These are phyloP conservation scores for Trichoderma orchidacearum DNA, from an alignment of 495 filamentous ascomycete genomes.

Conservation along the genomic window DNA sequence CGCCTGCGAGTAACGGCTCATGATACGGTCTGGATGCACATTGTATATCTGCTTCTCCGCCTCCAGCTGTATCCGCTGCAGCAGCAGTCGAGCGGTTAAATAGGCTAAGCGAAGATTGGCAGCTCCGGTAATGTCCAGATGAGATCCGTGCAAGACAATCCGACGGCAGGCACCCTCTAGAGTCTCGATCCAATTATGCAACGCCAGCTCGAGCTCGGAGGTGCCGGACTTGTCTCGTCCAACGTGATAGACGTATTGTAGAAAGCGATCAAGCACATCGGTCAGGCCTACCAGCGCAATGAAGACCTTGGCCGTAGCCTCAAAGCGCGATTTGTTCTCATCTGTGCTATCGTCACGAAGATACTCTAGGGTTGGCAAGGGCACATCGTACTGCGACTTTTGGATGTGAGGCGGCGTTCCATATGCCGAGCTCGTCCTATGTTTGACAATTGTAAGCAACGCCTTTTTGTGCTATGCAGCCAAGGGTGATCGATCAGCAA, in stretches of 20 bases:
- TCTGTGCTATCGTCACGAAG: slow-evolving; percentile 18
- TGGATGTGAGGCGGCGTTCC: slow-evolving; percentile 36
- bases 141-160: slow-evolving; percentile 3
- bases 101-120: slow-evolving; percentile 38
- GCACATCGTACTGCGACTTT: slow-evolving; percentile 40
- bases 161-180: slow-evolving; percentile 28
- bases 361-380: slow-evolving; percentile 31
- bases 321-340: slow-evolving; percentile 10
- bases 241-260: slow-evolving; percentile 36
- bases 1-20: slow-evolving; percentile 34
- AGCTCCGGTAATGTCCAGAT: slow-evolving; percentile 18
- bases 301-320: slow-evolving; percentile 25
- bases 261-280: slow-evolving; percentile 35
- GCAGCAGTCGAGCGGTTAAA: slow-evolving; percentile 37
- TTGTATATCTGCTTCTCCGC: slow-evolving; percentile 36
- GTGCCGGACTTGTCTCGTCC: slow-evolving; percentile 18
- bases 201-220: slow-evolving; percentile 1
- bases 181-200: slow-evolving; percentile 28
- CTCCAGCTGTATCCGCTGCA: slow-evolving; percentile 28
- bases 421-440: slow-evolving; percentile 38
- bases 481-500: slow-evolving; percentile 1
- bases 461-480: neutral
- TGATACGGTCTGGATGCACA: slow-evolving; percentile 26
- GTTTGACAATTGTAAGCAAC: slow-evolving; percentile 1
- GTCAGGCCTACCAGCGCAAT: slow-evolving; percentile 37